Evolutionary conservation across 768 basidiomycete genomes (phyloP).

Genomic region (Lactifluus echinatus): DNA sequence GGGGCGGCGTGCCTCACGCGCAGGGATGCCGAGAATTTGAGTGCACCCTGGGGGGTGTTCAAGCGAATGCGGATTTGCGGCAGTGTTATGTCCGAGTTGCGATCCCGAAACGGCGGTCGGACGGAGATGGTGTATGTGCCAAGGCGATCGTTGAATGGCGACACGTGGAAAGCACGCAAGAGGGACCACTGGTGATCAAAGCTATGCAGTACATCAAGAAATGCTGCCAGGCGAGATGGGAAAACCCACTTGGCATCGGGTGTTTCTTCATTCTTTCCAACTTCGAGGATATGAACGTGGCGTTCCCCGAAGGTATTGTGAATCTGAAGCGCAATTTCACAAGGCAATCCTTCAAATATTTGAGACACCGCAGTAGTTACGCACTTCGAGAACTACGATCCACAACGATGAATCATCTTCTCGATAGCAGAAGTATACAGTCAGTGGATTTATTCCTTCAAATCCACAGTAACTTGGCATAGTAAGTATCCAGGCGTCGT

Average conservation of each 20-base stretch:
- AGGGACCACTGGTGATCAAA: conserved; percentile 61
- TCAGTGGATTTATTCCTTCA: conserved; percentile 65
- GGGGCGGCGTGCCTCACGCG: conserved; percentile 8
- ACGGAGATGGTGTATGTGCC: conserved; percentile 57
- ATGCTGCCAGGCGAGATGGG: neutral
- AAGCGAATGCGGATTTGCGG: conserved; percentile 34
- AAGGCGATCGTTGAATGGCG: conserved; percentile 64
- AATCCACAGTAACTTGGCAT: conserved; percentile 62
- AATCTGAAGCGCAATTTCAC: conserved; percentile 34
- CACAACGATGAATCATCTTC: conserved; percentile 26
- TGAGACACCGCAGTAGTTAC: conserved; percentile 2
- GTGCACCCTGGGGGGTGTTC: conserved; percentile 26
- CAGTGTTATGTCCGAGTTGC: conserved; percentile 3
- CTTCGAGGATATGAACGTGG: conserved; percentile 48
- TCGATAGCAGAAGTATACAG: conserved; percentile 58
- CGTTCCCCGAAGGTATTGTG: conserved; percentile 72
- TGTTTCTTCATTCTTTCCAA: conserved; percentile 38
- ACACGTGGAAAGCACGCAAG: conserved; percentile 62
- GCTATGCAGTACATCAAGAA: conserved; percentile 24
- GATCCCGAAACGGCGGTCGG: conserved; percentile 33
- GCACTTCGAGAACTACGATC: conserved; percentile 50
- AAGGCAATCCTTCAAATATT: neutral
- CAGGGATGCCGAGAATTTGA: conserved; percentile 49
- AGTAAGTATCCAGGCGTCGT: conserved; percentile 63
- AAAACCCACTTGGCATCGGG: conserved; percentile 16